Base-by-base conservation (phyloP, 441 rosid species). In the Kokia cookei region DNA sequence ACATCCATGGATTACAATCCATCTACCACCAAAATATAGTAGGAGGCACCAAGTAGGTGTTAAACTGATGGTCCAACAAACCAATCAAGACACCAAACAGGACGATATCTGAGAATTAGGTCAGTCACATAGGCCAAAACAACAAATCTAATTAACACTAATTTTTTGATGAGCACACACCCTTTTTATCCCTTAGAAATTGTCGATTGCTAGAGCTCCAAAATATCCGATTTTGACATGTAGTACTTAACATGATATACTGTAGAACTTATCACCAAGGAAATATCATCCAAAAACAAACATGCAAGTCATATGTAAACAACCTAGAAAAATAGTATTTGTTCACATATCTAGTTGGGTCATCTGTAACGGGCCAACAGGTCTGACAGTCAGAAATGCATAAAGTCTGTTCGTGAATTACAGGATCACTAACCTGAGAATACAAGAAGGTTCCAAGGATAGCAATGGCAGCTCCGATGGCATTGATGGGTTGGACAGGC, bases 381-480 rank as follows among this genome's bases (percentile, higher is more conserved):
- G 81, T 8, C 59, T 54, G 22, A 2, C 11, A 26, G 76, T 53
- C 58, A 48, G 13, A 53, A 53, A n/a, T 53, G 7, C 19, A 22
- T 75, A n/a, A 40, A 74, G 75, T 48, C 27, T 7, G 42, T 51
- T 61, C 57, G 43, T 54, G 15, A n/a, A 15, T 66, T 53, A 50
- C 12, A 45, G 0, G 10, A 22, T 19, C 10, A 48, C 58, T 81
- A 76, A 90, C 94, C 94, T 90, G 94, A 50, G 92, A 90, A 66
- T 90, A 90, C 79, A 90, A 70, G 92, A 90, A 90, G 79, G 92
- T 90, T 81, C 94, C 94, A 27, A 90, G 82, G 80, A 88, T 24
- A 4, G 94, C 94, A 4, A 90, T 88, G 78, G 92, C 94, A 29
- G 94, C 92, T 71, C 94, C 92, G 67, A 90, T 84, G 10, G 90